phyloP scores from a whole-genome alignment of 495 filamentous ascomycete genomes.

The Aspergillus campestris region DNA sequence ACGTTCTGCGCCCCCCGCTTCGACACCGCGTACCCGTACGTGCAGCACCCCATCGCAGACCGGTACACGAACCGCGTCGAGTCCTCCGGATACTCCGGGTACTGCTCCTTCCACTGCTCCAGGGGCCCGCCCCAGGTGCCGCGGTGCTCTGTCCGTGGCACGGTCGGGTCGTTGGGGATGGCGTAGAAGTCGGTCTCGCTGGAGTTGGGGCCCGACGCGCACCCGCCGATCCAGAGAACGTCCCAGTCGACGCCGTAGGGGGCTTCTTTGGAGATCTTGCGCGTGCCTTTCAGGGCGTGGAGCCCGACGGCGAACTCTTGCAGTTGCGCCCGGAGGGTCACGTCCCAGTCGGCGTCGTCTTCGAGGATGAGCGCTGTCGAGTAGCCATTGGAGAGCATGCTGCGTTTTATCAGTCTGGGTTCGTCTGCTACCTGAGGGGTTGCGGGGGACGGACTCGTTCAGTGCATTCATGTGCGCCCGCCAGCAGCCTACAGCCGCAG shows the following conservation, averaged over 20 bases:
- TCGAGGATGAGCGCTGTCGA: conserved; percentile 47
- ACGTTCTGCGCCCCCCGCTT: conserved; percentile 44
- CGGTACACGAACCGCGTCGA: conserved; percentile 25
- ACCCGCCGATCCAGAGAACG: conserved; percentile 48
- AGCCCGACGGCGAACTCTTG: conserved; percentile 34
- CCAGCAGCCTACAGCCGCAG: conserved; percentile 22
- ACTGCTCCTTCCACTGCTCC: conserved; percentile 12
- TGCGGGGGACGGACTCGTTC: conserved; percentile 9
- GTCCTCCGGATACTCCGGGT: conserved; percentile 15
- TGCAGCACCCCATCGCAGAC: conserved; percentile 18
- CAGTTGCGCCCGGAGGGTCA: conserved; percentile 42
- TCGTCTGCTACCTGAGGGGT: not conserved
- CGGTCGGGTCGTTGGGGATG: conserved; percentile 26
- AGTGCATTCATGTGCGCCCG: conserved; percentile 33
- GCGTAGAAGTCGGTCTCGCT: conserved; percentile 21
- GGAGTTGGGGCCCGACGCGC: conserved; percentile 19
- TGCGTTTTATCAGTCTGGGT: conserved; percentile 1
- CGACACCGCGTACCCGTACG: conserved; percentile 44
- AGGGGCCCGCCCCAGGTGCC: conserved; percentile 12
- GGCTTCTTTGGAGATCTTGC: conserved; percentile 21
- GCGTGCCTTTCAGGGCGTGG: conserved; percentile 17
- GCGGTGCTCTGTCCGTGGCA: conserved; percentile 8
- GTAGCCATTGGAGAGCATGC: conserved; percentile 35
- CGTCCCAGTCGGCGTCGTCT: conserved; percentile 53
- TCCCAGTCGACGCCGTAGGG: conserved; percentile 55